Evolutionary conservation across 2,329 filamentous ascomycete species (phyloP).

Genomic region (Penicillium sp.): DNA sequence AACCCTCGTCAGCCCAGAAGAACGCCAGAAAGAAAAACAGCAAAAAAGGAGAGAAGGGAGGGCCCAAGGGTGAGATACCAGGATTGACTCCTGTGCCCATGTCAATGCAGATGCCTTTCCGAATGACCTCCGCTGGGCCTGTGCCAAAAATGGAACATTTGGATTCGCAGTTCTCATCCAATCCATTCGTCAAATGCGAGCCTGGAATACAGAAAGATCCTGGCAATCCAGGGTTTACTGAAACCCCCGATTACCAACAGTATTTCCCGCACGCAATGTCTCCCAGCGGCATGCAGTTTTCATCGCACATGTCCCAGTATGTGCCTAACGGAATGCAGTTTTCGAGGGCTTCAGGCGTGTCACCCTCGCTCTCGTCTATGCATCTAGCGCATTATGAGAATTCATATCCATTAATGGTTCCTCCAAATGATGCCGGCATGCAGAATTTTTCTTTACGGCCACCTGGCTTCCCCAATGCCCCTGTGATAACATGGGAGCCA

Average conservation of each 20-base stretch:
- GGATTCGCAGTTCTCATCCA: slow-evolving; percentile 6
- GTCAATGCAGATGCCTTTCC: neutral
- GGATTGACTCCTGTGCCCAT: neutral
- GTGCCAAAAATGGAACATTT: slow-evolving; percentile 15
- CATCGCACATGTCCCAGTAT: slow-evolving; percentile 8
- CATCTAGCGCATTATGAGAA: neutral
- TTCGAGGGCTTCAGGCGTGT: neutral
- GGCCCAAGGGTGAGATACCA: slow-evolving; percentile 15
- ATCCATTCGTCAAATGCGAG: slow-evolving; percentile 27
- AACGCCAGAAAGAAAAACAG: slow-evolving; percentile 30
- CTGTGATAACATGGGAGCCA: slow-evolving; percentile 8
- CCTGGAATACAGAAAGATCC: slow-evolving; percentile 9
- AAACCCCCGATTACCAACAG: slow-evolving; percentile 13
- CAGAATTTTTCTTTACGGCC: neutral
- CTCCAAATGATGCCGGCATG: neutral
- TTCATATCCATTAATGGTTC: neutral
- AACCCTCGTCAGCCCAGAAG: slow-evolving; percentile 34
- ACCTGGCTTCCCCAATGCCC: neutral
- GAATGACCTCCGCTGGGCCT: slow-evolving; percentile 6
- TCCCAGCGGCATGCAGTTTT: neutral
- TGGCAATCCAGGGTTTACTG: neutral
- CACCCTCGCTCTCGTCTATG: neutral
- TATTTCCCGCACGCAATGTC: slow-evolving; percentile 6
- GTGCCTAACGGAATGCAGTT: neutral
- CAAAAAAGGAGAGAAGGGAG: slow-evolving; percentile 20